A percentile compares a stretch with the other conserved stretches of the same genome.
These are phyloP conservation scores for Logfia minima DNA, from an alignment of 129 eudicot species.

Conservation along the genomic window DNA sequence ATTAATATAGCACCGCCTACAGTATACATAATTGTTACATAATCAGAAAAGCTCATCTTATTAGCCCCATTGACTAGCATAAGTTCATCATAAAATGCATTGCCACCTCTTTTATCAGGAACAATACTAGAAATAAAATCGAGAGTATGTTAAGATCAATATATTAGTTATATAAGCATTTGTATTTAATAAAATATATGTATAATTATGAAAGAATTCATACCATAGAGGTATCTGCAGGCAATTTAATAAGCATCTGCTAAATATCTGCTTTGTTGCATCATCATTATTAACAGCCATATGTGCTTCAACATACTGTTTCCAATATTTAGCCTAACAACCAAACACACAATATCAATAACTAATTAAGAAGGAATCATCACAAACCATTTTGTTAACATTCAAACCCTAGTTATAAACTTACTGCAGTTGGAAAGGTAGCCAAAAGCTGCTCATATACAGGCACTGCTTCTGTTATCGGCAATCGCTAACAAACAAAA, in stretches of 20 bases:
- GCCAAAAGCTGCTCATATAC: conserved; percentile 82
- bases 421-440: conserved; percentile 83
- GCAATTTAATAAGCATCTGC: conserved; percentile 92
- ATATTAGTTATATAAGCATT: neutral
- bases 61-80: conserved; percentile 7
- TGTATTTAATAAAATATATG: neutral
- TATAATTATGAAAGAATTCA: neutral
- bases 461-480: conserved; percentile 75
- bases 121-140: neutral
- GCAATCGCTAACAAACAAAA: conserved; percentile 55
- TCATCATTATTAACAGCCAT: conserved; percentile 91
- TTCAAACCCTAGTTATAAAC: conserved; percentile 23
- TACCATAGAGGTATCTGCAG: conserved; percentile 92
- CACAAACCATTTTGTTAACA: neutral
- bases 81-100: conserved; percentile 2
- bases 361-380: neutral
- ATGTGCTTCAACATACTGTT: conserved; percentile 96
- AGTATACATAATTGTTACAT: conserved; percentile 20
- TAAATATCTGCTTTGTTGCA: conserved; percentile 81
- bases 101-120: neutral
- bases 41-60: neutral
- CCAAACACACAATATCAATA: conserved; percentile 1
- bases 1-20: conserved; percentile 94
- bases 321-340: conserved; percentile 91
- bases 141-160: neutral